Base-by-base conservation (phyloP, 495 filamentous ascomycete genomes). In the Tuber aestivum region DNA sequence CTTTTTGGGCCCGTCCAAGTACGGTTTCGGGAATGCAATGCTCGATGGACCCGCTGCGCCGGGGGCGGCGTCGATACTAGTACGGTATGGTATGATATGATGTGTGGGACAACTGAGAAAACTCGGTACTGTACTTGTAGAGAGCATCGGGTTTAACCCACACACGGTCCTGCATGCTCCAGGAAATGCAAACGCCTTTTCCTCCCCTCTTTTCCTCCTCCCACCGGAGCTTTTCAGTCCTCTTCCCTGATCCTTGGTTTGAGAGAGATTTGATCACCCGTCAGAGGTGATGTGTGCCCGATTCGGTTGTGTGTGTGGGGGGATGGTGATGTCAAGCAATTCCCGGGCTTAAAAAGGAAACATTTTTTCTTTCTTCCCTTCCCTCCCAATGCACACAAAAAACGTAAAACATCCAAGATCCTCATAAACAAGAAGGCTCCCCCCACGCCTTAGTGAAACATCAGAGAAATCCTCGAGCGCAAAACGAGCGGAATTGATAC, bases 21-120 rank as follows among this genome's bases (percentile, higher is more conserved):
- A 65, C 56, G 27, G 56, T 65, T 65, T 65, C 56, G 56, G 56
- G 56, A 65, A 65, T 65, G 56, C 56, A 65, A 35, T 65, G 56
- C 56, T 65, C 56, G 56, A 65, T 65, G 56, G 48, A 65, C 56
- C 56, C 56, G 56, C 56, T 65, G 27, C 56, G 6, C 56, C 56
- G 56, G 56, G n/a, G 56, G 56, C 56, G 56, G 56, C 56, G 56
- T 35, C 27, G 56, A 65, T 65, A n/a, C n/a, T n/a, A n/a, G n/a
- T n/a, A n/a, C n/a, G n/a, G n/a, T n/a, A 65, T 65, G 56, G 35
- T 65, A 65, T 65, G 56, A 32, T 65, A 65, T 18, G 27, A 35
- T 65, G 6, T 65, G 56, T 56, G 56, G 23, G 56, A 65, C 32
- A 35, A 18, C 1, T 27, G n/a, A 32, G 50, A 61, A 61, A 61